These are phyloP conservation scores for Aurinia saxatilis DNA, from an alignment of 345 rosid species.

Conservation along the genomic window DNA sequence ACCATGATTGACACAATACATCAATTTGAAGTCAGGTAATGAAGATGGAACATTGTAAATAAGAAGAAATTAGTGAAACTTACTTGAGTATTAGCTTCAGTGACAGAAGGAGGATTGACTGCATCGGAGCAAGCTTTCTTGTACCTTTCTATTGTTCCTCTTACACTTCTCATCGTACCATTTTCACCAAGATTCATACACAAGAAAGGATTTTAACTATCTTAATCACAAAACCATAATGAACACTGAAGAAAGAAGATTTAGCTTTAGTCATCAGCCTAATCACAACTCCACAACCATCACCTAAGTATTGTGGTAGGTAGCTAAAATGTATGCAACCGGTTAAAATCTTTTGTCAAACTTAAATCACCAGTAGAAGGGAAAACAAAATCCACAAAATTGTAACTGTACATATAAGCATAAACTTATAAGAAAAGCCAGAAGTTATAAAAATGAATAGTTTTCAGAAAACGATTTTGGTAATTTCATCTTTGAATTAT, in stretches of 20 bases:
- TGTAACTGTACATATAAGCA: neutral
- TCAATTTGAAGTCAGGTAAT: neutral
- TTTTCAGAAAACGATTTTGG: neutral
- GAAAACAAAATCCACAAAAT: neutral
- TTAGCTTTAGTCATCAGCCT: neutral
- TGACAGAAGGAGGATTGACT: slow-evolving; percentile 47
- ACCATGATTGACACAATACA: neutral
- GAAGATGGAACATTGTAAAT: neutral
- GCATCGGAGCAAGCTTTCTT: slow-evolving; percentile 68
- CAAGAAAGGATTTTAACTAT: neutral
- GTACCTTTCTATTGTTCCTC: slow-evolving; percentile 84
- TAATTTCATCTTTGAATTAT: neutral
- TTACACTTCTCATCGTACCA: slow-evolving; percentile 46
- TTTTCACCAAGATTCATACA: neutral
- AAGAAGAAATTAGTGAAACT: neutral
- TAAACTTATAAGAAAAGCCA: neutral
- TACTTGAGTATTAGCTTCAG: slow-evolving; percentile 90
- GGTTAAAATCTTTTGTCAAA: neutral
- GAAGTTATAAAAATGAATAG: neutral
- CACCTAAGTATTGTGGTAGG: neutral
- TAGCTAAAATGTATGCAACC: neutral
- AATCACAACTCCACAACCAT: neutral
- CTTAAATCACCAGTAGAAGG: neutral
- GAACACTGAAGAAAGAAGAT: neutral
- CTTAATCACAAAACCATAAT: neutral